phyloP scores from a whole-genome alignment of 306 rosid genomes.

The Acacia crassicarpa region DNA sequence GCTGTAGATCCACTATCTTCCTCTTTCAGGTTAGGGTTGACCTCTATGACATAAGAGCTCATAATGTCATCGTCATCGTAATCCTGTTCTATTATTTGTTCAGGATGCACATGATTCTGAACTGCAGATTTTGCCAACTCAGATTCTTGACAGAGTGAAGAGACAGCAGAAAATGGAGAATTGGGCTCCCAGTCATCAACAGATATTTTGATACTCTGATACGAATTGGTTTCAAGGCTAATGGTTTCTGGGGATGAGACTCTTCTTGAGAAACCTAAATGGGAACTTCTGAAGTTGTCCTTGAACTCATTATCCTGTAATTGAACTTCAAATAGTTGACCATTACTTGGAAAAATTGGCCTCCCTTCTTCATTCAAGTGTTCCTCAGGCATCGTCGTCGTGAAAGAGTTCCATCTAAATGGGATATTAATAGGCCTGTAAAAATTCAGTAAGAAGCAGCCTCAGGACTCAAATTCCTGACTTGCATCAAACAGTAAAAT shows the following conservation, averaged over 20 bases:
- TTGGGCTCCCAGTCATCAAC: conserved; percentile 61
- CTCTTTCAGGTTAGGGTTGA: conserved; percentile 57
- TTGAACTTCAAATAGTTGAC: conserved; percentile 44
- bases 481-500: neutral
- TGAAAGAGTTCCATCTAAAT: conserved; percentile 64
- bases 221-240: conserved; percentile 56
- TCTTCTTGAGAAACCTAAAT: conserved; percentile 56
- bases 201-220: conserved; percentile 54
- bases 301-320: conserved; percentile 45
- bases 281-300: conserved; percentile 45
- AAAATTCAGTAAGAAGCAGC: conserved; percentile 28
- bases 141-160: conserved; percentile 64
- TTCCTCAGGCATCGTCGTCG: conserved; percentile 48
- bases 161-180: conserved; percentile 70
- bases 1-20: conserved; percentile 59
- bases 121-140: conserved; percentile 44
- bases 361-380: conserved; percentile 44
- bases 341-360: conserved; percentile 38
- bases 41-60: conserved; percentile 92
- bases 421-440: conserved; percentile 70
- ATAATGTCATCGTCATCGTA: conserved; percentile 47
- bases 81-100: conserved; percentile 37
- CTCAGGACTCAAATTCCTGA: conserved; percentile 17
- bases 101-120: conserved; percentile 37
- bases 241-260: conserved; percentile 76